These are phyloP conservation scores for Gyrodon lividus DNA, from an alignment of 768 basidiomycete species.

Conservation along the genomic window DNA sequence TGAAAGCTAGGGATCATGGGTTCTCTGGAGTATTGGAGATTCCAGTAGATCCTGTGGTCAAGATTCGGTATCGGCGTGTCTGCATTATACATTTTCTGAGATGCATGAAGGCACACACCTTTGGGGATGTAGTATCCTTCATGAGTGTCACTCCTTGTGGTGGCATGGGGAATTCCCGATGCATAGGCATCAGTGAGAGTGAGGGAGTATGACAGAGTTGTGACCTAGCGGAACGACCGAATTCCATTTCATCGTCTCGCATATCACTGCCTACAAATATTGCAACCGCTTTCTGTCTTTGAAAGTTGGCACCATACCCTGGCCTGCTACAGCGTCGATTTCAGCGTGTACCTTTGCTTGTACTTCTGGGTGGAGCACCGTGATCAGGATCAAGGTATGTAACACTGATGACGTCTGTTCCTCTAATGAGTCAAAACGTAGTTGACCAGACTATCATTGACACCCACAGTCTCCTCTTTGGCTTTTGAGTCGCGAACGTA, in stretches of 20 bases:
- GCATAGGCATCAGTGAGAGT: background rate
- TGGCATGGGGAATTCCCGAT: background rate
- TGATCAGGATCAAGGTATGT: background rate
- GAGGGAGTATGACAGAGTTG: too few relatives aligned
- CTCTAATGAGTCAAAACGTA: too few relatives aligned
- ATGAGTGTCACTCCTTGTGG: constrained; percentile 17
- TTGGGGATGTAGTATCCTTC: constrained; percentile 20
- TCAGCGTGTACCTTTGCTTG: constrained; percentile 6
- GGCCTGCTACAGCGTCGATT: constrained; percentile 3
- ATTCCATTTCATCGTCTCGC: constrained; percentile 8
- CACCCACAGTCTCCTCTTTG: too few relatives aligned
- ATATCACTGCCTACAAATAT: constrained; percentile 9
- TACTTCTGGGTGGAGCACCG: constrained; percentile 9
- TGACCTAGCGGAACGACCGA: constrained; percentile 2
- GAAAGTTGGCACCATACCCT: background rate
- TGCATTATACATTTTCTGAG: background rate
- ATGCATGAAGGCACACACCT: constrained; percentile 2
- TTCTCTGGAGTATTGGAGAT: too few relatives aligned
- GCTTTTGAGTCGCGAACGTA: too few relatives aligned
- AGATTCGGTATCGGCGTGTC: too few relatives aligned
- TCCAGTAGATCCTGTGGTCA: too few relatives aligned
- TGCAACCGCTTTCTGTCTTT: background rate
- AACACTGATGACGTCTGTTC: constrained; percentile 2
- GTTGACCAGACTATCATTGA: too few relatives aligned
- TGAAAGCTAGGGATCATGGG: background rate